A percentile compares a stretch with the other conserved stretches of the same genome.
These are phyloP conservation scores for Microdochium bolleyi DNA, from an alignment of 2,329 filamentous ascomycete genomes.

Conservation along the genomic window DNA sequence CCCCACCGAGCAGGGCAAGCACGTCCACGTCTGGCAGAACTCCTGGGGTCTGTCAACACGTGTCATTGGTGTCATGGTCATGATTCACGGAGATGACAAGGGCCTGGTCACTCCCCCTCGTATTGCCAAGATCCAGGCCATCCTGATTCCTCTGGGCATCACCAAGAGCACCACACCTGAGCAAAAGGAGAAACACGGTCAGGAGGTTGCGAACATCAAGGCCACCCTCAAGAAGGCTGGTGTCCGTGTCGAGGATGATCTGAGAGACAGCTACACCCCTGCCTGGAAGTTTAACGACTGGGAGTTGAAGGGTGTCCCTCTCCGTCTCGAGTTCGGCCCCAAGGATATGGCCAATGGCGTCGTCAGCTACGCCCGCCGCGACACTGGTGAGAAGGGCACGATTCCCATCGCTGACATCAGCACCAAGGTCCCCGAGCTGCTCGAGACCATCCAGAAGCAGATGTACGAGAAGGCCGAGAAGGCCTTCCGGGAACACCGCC, in stretches of 20 bases:
- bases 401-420: conserved; percentile 68
- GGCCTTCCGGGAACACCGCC: conserved; percentile 71
- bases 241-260: conserved; percentile 73
- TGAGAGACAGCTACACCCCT: conserved; percentile 84
- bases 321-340: conserved; percentile 91
- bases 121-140: conserved; percentile 76
- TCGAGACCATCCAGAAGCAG: conserved; percentile 84
- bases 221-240: conserved; percentile 62
- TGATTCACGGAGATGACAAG: conserved; percentile 95
- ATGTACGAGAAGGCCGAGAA: conserved; percentile 70
- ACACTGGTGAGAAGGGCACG: conserved; percentile 75
- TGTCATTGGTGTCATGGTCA: conserved; percentile 97
- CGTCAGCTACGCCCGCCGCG: conserved; percentile 79
- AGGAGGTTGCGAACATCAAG: conserved; percentile 66
- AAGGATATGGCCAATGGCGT: conserved; percentile 84
- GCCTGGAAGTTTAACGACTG: conserved; percentile 99
- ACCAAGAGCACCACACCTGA: conserved; percentile 80
- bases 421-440: conserved; percentile 67
- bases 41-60: conserved; percentile 97
- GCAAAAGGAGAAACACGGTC: conserved; percentile 67
- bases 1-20: conserved; percentile 69
- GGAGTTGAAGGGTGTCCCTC: conserved; percentile 92
- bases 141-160: conserved; percentile 88
- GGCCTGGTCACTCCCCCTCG: conserved; percentile 89
- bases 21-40: conserved; percentile 94